phyloP scores from a whole-genome alignment of 352 stramenopile species.

The Phytophthora colocasiae region DNA sequence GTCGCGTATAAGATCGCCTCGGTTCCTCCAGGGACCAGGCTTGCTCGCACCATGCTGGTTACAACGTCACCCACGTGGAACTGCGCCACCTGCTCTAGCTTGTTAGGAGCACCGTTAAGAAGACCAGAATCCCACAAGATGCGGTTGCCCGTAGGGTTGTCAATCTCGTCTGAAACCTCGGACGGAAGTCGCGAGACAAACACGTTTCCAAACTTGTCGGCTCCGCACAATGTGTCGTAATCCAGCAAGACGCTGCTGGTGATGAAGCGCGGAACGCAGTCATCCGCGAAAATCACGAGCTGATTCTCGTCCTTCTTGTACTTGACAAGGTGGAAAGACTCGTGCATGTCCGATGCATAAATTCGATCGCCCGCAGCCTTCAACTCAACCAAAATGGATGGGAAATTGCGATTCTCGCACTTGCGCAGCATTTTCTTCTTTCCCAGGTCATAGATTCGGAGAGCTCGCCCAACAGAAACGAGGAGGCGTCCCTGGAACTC shows the following conservation, averaged over 20 bases:
- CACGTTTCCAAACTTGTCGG: slow-evolving; percentile 99
- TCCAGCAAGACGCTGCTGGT: slow-evolving; percentile 93
- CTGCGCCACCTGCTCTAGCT: slow-evolving; percentile 95
- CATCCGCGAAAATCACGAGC: slow-evolving; percentile 97
- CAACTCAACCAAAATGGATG: slow-evolving; percentile 93
- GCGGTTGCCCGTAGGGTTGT: slow-evolving; percentile 95
- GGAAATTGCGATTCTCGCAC: slow-evolving; percentile 96
- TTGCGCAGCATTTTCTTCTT: slow-evolving; percentile 99
- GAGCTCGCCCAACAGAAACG: slow-evolving; percentile 94
- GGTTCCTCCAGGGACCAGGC: slow-evolving; percentile 95
- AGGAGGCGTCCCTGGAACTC: slow-evolving; percentile 98
- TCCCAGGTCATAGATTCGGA: slow-evolving; percentile 99
- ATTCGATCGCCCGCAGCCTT: slow-evolving; percentile 95
- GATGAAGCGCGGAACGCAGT: slow-evolving; percentile 90
- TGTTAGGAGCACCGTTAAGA: slow-evolving; percentile 95
- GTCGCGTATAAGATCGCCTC: slow-evolving; percentile 98
- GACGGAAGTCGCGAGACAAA: slow-evolving; percentile 95
- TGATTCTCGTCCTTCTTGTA: slow-evolving; percentile 97
- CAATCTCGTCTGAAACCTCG: slow-evolving; percentile 95
- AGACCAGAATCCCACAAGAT: slow-evolving; percentile 97
- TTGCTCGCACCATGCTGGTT: slow-evolving; percentile 96
- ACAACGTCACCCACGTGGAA: slow-evolving; percentile 99
- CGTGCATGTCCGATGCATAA: slow-evolving; percentile 96
- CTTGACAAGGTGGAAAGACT: slow-evolving; percentile 97
- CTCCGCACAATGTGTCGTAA: slow-evolving; percentile 98